Evolutionary conservation across 345 rosid species (phyloP), one percentile per base, ranked within the genome.

Genomic region (Gossypium rotundifolium): DNA sequence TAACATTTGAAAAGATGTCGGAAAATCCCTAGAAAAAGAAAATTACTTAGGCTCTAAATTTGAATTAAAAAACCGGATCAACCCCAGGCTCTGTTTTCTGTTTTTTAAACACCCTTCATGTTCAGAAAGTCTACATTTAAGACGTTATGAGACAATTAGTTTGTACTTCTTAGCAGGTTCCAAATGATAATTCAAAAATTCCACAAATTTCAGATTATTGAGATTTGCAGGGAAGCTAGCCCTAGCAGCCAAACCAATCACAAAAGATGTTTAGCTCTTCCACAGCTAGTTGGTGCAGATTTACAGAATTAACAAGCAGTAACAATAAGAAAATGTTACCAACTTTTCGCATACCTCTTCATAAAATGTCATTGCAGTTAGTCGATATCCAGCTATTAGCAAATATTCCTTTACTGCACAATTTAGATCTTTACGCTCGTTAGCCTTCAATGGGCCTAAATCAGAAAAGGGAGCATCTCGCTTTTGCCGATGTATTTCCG

Each of bases 351-450:
- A 77, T 81, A 94, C 98, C 89, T 94, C 97, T 82, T 92, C 98
- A 79, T 88, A 94, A 78, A 92, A 94, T 70, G 97, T 94, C 98
- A 94, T 94, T 57, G 98, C 95, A 38, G 97, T 87, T 76, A 92
- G 93, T 79, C 97, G 87, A 78, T 92, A 92, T 61, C 97, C 98
- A 71, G 97, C 98, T 72, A 92, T 63, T 74, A 92, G 92, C 79
- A 94, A 87, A 86, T 94, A 94, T 77, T 94, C 97, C 84, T 94
- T 92, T 71, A 94, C 90, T 11, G 95, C 97, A 84, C 91, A 94
- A 78, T 92, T 94, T 79, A 94, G 89, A 85, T 94, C 97, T 63
- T 79, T 83, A 45, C 97, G 92, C 87, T 94, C 97, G 65, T 76
- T 84, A 79, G 85, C 85, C 85, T 92, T 91, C 86, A 94, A 78